These are phyloP conservation scores for Colletotrichum cereale DNA, from an alignment of 2,329 filamentous ascomycete genomes.

Conservation along the genomic window DNA sequence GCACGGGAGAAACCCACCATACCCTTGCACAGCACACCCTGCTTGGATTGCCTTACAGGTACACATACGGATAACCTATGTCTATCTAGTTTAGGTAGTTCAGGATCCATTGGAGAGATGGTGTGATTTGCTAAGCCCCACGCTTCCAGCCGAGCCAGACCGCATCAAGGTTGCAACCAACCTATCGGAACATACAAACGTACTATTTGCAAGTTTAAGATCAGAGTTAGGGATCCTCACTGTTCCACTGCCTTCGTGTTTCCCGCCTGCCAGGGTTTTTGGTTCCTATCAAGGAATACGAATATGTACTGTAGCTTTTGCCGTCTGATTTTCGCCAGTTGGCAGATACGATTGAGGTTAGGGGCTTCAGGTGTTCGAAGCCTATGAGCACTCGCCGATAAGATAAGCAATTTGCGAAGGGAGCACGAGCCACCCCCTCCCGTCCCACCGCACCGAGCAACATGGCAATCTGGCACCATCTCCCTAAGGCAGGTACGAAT, in stretches of 20 bases:
- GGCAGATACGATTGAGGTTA: background rate
- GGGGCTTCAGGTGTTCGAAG: background rate
- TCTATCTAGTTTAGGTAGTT: too few species aligned
- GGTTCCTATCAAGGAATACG: background rate
- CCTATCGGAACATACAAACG: background rate
- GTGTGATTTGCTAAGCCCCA: background rate
- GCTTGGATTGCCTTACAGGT: background rate
- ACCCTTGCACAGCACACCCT: slow-evolving; percentile 18
- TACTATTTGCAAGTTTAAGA: background rate
- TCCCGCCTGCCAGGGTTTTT: too few species aligned
- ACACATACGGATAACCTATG: too few species aligned
- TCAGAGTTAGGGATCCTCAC: background rate
- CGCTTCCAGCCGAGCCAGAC: too few species aligned
- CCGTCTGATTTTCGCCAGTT: background rate
- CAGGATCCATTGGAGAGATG: background rate
- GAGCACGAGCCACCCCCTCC: background rate
- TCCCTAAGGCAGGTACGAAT: background rate
- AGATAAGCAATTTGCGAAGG: background rate
- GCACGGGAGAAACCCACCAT: slow-evolving; percentile 34
- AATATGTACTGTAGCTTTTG: background rate
- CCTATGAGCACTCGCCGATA: background rate
- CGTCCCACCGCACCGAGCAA: background rate
- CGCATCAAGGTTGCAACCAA: background rate
- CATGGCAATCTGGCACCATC: too few species aligned
- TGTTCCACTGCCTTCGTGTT: too few species aligned